These are phyloP conservation scores for Lepraria neglecta DNA, from an alignment of 495 filamentous ascomycete species.

Conservation along the genomic window DNA sequence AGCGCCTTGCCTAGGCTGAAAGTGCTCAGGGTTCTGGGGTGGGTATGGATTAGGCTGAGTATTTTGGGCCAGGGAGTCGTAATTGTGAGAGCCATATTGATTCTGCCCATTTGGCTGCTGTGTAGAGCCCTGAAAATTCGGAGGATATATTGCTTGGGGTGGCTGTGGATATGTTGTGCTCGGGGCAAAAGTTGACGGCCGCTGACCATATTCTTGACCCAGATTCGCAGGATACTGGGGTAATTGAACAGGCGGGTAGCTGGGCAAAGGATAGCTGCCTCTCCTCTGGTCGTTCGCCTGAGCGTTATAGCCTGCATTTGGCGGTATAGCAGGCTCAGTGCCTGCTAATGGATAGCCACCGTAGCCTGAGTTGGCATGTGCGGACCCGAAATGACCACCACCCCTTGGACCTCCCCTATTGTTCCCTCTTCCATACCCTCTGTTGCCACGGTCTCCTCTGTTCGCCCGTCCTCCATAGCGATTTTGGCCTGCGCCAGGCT, in stretches of 20 bases:
- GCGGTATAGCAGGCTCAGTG: neutral
- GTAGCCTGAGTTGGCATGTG: constrained; percentile 10
- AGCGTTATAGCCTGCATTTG: neutral
- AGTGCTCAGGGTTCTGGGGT: neutral
- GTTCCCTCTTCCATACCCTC: constrained; percentile 48
- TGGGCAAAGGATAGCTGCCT: constrained; percentile 18
- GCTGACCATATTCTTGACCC: constrained; percentile 22
- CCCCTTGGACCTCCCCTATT: constrained; percentile 39
- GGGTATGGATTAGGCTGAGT: neutral
- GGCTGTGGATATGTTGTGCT: neutral
- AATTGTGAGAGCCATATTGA: neutral
- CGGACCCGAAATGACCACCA: constrained; percentile 10
- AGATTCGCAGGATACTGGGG: constrained; percentile 20
- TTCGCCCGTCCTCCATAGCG: constrained; percentile 29
- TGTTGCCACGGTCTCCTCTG: constrained; percentile 46
- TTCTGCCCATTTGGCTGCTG: constrained; percentile 26
- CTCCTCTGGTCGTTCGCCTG: constrained; percentile 15
- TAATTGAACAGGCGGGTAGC: constrained; percentile 23
- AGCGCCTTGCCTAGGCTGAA: constrained; percentile 1
- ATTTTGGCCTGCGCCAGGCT: constrained; percentile 9
- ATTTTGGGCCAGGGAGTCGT: neutral
- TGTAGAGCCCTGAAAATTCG: constrained; percentile 24
- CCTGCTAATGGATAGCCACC: constrained; percentile 1
- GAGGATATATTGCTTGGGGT: constrained; percentile 24
- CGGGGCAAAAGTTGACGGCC: constrained; percentile 21